These are phyloP conservation scores for Trichophyton mentagrophytes DNA, from an alignment of 2,329 filamentous ascomycete genomes.

Conservation along the genomic window DNA sequence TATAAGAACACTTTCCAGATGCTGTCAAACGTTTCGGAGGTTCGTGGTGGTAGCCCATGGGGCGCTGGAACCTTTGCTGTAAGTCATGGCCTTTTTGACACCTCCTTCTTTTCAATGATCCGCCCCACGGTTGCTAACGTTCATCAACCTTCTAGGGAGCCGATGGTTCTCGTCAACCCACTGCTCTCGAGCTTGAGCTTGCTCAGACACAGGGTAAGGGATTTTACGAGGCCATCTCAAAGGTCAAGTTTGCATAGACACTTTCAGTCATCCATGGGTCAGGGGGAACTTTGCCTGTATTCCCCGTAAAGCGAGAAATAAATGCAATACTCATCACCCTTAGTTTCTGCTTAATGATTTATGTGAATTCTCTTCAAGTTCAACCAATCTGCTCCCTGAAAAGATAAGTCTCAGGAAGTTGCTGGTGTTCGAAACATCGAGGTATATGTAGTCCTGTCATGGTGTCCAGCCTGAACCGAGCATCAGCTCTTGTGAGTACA, in stretches of 20 bases:
- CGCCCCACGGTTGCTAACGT: slow-evolving; percentile 7
- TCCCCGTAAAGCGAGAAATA: not conserved
- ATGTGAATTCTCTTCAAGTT: not conserved
- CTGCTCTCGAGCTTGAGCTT: slow-evolving; percentile 59
- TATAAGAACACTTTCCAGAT: slow-evolving; percentile 67
- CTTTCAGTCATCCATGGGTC: not conserved
- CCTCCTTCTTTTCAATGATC: not conserved
- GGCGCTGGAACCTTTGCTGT: slow-evolving; percentile 83
- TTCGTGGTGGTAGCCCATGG: slow-evolving; percentile 82
- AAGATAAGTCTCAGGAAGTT: not conserved
- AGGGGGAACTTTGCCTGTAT: not conserved
- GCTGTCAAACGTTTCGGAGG: slow-evolving; percentile 59
- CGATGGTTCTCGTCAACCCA: slow-evolving; percentile 77
- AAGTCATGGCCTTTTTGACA: slow-evolving; percentile 19
- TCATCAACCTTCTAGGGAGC: slow-evolving; percentile 28
- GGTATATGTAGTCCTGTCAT: too few species aligned
- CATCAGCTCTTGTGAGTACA: not conserved
- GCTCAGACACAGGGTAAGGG: slow-evolving; percentile 70
- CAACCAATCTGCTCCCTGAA: not conserved
- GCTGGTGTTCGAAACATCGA: too few species aligned
- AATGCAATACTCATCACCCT: not conserved
- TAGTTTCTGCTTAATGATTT: not conserved
- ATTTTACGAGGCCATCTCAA: slow-evolving; percentile 67
- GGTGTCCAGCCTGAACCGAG: not conserved
- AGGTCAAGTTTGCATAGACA: slow-evolving; percentile 51